Base-by-base conservation (phyloP, 1,284 basidiomycete species). In the Agroathelia rolfsii region DNA sequence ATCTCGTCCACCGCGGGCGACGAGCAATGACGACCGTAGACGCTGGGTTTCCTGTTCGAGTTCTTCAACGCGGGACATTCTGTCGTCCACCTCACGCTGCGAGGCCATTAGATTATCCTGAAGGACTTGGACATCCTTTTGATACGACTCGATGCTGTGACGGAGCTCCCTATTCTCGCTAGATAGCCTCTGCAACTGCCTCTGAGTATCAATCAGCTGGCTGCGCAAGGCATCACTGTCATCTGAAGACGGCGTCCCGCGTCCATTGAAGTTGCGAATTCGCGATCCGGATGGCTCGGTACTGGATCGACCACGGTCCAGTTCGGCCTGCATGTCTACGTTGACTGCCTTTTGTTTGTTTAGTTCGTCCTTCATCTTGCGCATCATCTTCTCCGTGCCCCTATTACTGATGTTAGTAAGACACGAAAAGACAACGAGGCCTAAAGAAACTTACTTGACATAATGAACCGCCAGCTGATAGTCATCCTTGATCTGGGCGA, bases 381-480 rank as follows among this genome's bases (percentile, higher is more conserved):
- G 80, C 66, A 97, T 85, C 81, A 98, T 94, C 64, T 96, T 97
- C 59, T 99, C 95, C 1, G 93, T 97, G 34, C 92, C 90, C 70
- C 90, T 93, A 51, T 35, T 50, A 45, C 42, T 51, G 12, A 45
- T 20, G 43, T 48, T 30, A 52, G 49, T 47, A 32, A 45, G 31
- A 46, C 43, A 35, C 45, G 34, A 43, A 24, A 34, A 30, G 21
- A 29, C 19, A 24, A 26, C 25, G 23, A 35, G 24, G n/a, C n/a
- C 36, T 39, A 21, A 20, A 27, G 13, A 35, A 16, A 66, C 82
- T 66, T 55, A 88, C 84, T 89, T 88, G 43, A 89, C 85, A 55
- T 87, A 87, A 48, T 87, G 83, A 40, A 93, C 87, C 14, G 88
- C 89, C 28, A 89, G 71, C 52, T 94, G 86, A 57, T 97, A 96